These are phyloP conservation scores for Botrytis aclada DNA, from an alignment of 2,329 filamentous ascomycete species.

Conservation along the genomic window DNA sequence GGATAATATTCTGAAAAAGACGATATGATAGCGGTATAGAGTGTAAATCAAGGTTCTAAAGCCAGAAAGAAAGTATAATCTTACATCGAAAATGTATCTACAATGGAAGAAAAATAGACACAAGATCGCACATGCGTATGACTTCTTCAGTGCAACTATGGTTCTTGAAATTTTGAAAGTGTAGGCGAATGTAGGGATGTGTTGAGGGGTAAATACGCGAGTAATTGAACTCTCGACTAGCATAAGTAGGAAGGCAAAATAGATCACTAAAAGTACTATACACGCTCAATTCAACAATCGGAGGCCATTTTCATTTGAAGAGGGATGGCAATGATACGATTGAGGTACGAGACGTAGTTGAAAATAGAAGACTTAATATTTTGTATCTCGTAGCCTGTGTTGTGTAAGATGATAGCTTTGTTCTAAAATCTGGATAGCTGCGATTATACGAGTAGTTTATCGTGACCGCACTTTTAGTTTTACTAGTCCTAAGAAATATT, in stretches of 20 bases:
- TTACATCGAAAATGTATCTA: neutral
- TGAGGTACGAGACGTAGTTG: neutral
- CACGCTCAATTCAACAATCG: neutral
- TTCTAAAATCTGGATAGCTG: neutral
- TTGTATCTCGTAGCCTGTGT: neutral
- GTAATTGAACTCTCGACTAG: neutral
- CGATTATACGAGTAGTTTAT: neutral
- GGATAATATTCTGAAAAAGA: neutral
- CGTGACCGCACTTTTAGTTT: rapidly evolving
- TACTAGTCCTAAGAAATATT: neutral
- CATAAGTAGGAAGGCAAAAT: neutral
- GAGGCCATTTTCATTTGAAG: neutral
- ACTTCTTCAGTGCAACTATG: too few species aligned
- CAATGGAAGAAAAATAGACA: neutral
- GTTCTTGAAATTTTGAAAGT: too few species aligned
- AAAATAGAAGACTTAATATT: neutral
- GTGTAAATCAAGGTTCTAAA: neutral
- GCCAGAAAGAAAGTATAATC: neutral
- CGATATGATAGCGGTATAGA: rapidly evolving
- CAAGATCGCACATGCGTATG: neutral
- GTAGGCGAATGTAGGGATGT: neutral
- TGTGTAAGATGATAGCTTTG: neutral
- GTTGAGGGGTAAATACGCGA: neutral
- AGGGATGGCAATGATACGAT: neutral
- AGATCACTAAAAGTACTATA: too few species aligned